Base-by-base conservation (phyloP, 1,284 basidiomycete genomes). In the Boletus nobilissimus region DNA sequence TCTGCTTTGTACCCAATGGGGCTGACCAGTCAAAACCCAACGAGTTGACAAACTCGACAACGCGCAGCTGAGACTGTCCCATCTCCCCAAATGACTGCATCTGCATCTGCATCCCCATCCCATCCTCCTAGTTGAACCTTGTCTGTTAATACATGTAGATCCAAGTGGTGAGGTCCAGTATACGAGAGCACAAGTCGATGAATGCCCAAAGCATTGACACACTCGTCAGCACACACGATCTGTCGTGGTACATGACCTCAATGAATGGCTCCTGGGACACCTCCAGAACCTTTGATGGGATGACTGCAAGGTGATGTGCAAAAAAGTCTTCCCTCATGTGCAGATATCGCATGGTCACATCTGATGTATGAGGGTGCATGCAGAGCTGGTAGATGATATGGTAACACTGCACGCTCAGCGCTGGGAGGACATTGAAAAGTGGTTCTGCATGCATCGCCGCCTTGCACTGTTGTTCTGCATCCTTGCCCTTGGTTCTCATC, bases 321-420 rank as follows among this genome's bases (percentile, higher is more conserved):
- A 98, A 97, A 88, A 97, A 99, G 82, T 97, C 94, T 85, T 97
- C 96, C 36, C 94, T 91, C 8, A 95, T 96, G 60, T 97, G 94
- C 63, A 99, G 90, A 84, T 98, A 99, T 2, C 97, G 93, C n/a
- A n/a, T n/a, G n/a, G n/a, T n/a, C n/a, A n/a, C n/a, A n/a, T n/a
- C n/a, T n/a, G n/a, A n/a, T n/a, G 97, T 98, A 68, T 93, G 90
- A 3, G 95, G 91, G 84, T 98, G 96, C 16, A 94, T 90, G 87
- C 96, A 98, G 0, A 99, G 91, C 77, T 98, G 95, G 83, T 96
- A 91, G 26, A 99, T 87, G 64, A 99, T 90, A 63, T 92, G 92
- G 82, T 97, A 97, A 82, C 95, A 95, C 78, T 94, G 93, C 84
- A 98, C 97, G 1, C 97, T 97, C 39, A 99, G 88, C 3, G 90